A percentile compares a stretch with the other conserved stretches of the same genome.
Conservation (phyloP, 2,329 filamentous ascomycete genomes). For the Penicillium hesseltinei region DNA sequence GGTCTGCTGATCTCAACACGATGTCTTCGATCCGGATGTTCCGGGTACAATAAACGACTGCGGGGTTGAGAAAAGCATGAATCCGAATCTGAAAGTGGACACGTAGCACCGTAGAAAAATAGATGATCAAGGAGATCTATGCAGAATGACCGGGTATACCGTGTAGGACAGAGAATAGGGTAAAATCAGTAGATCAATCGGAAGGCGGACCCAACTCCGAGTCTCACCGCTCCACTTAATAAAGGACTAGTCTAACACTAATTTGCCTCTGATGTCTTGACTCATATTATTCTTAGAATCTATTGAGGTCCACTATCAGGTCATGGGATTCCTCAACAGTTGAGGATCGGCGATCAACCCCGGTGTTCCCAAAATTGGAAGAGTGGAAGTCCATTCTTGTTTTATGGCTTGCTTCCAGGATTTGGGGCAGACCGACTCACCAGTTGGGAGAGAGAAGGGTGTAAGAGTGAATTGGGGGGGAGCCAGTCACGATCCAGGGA, state of each 20-base stretch:
- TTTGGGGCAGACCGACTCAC: background rate
- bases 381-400: background rate
- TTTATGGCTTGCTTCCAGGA: background rate
- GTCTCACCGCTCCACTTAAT: slow-evolving; percentile 21
- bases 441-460: background rate
- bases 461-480: background rate
- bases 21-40: background rate
- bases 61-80: slow-evolving; percentile 3
- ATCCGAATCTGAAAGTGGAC: background rate
- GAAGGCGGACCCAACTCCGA: slow-evolving; percentile 7
- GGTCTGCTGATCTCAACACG: slow-evolving; percentile 8
- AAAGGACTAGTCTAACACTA: background rate
- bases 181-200: slow-evolving; percentile 1
- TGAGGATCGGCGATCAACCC: slow-evolving; percentile 7
- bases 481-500: slow-evolving; percentile 5
- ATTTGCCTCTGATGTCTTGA: background rate
- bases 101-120: background rate
- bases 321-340: slow-evolving; percentile 17
- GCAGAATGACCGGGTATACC: background rate
- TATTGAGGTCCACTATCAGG: background rate
- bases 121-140: background rate
- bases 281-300: background rate
- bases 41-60: background rate
- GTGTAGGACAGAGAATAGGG: slow-evolving; percentile 2
- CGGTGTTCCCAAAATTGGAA: background rate